Evolutionary conservation across 805 yeast species (phyloP).

Genomic region (Wickerhamomyces tratensis): DNA sequence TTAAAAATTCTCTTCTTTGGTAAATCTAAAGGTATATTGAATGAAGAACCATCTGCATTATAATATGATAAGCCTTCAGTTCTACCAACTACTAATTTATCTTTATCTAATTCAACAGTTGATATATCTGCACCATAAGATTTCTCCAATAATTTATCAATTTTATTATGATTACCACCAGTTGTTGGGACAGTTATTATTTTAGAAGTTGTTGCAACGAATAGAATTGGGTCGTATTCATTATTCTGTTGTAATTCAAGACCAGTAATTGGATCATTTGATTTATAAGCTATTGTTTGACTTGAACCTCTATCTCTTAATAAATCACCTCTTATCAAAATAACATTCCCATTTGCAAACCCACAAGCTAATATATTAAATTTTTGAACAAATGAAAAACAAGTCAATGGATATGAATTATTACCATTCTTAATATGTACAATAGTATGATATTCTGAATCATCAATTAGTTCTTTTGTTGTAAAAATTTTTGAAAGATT

Average conservation of each 20-base stretch:
- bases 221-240: slow-evolving; percentile 41
- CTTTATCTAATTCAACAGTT: slow-evolving; percentile 28
- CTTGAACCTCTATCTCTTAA: slow-evolving; percentile 83
- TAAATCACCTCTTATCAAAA: slow-evolving; percentile 80
- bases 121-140: slow-evolving; percentile 36
- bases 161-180: slow-evolving; percentile 68
- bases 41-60: slow-evolving; percentile 41
- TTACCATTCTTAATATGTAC: slow-evolving; percentile 60
- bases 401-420: slow-evolving; percentile 72
- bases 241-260: slow-evolving; percentile 40
- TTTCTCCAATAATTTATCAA: slow-evolving; percentile 36
- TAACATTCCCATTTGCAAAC: slow-evolving; percentile 74
- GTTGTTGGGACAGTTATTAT: slow-evolving; percentile 65
- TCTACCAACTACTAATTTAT: slow-evolving; percentile 55
- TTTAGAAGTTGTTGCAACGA: slow-evolving; percentile 66
- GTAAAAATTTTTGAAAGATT: slow-evolving; percentile 39
- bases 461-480: slow-evolving; percentile 22
- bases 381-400: slow-evolving; percentile 43
- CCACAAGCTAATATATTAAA: slow-evolving; percentile 67
- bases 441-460: slow-evolving; percentile 43
- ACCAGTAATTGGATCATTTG: slow-evolving; percentile 72
- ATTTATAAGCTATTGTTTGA: slow-evolving; percentile 68
- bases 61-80: slow-evolving; percentile 57
- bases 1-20: slow-evolving; percentile 43
- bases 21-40: slow-evolving; percentile 45